Percentiles rank a stretch among this genome's conserved stretches.
These are phyloP conservation scores for Dictyostelium citrinum DNA, from an alignment of 78 protist genomes.

Conservation along the genomic window DNA sequence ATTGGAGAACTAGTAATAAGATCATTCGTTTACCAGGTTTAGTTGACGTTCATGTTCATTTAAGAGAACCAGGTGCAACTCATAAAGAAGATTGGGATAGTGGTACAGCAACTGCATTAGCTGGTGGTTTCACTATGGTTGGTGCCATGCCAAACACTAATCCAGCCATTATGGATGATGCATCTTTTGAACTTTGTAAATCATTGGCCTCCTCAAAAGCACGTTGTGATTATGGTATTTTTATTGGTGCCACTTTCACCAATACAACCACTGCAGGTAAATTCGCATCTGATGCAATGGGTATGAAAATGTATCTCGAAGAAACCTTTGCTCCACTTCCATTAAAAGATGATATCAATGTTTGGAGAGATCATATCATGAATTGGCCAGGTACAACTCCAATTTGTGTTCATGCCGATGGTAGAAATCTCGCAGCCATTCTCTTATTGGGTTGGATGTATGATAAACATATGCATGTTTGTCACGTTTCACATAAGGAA, in stretches of 20 bases:
- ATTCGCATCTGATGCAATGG: conserved; percentile 55
- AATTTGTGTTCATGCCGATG: conserved; percentile 83
- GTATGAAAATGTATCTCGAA: conserved; percentile 75
- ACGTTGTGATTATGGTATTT: conserved; percentile 78
- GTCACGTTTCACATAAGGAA: conserved; percentile 67
- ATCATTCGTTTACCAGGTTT: conserved; percentile 78
- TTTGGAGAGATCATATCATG: conserved; percentile 77
- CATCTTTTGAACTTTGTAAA: conserved; percentile 36
- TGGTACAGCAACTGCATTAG: conserved; percentile 76
- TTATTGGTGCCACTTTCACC: conserved; percentile 60
- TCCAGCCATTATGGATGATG: conserved; percentile 69
- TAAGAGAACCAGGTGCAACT: conserved; percentile 68
- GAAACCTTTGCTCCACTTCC: conserved; percentile 73
- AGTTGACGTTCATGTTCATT: conserved; percentile 70
- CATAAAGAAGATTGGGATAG: conserved; percentile 81
- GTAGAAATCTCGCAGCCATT: conserved; percentile 74
- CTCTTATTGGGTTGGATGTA: conserved; percentile 63
- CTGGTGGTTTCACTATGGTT: conserved; percentile 86
- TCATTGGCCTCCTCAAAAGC: conserved; percentile 66
- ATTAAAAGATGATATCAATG: conserved; percentile 68
- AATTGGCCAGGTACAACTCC: conserved; percentile 76
- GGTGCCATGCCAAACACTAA: conserved; percentile 83
- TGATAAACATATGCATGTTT: conserved; percentile 76
- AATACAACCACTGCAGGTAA: conserved; percentile 24
- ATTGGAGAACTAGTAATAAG: conserved; percentile 27